Evolutionary conservation across 2,329 filamentous ascomycete species (phyloP).

Genomic region (Thielaviopsis musarum): DNA sequence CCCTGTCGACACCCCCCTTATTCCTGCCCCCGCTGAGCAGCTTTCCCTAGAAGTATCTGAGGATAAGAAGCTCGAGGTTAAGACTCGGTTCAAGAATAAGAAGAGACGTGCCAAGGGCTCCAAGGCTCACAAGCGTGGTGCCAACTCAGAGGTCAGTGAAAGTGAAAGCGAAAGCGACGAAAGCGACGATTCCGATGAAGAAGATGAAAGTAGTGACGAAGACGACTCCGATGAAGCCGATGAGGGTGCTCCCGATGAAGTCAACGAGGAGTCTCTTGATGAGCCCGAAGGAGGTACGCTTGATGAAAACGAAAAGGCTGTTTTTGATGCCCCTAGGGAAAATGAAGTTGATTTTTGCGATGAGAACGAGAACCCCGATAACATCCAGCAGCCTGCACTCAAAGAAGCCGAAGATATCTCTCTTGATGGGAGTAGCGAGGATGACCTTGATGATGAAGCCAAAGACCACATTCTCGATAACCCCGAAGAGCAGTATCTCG

Average conservation of each 20-base stretch:
- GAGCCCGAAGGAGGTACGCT: not conserved
- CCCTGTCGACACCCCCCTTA: not conserved
- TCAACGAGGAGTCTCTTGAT: not conserved
- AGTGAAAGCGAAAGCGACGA: not conserved
- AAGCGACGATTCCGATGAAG: not conserved
- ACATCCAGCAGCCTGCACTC: not conserved
- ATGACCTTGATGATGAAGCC: not conserved
- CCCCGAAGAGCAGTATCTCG: not conserved
- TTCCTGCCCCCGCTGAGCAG: not conserved
- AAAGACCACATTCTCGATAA: not conserved
- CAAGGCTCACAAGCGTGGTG: not conserved
- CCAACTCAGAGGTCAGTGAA: not conserved
- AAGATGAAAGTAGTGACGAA: not conserved
- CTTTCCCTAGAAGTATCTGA: not conserved
- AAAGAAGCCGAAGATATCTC: not conserved
- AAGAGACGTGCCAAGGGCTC: not conserved
- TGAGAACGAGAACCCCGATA: not conserved
- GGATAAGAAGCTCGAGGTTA: not conserved
- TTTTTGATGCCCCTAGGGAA: not conserved
- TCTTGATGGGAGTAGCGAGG: not conserved
- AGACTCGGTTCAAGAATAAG: not conserved
- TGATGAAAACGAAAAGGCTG: not conserved
- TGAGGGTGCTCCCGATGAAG: not conserved
- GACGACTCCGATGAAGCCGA: not conserved
- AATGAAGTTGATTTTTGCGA: not conserved